Conservation (phyloP, 139 green algal genomes). For the Picochlorum sp. region DNA sequence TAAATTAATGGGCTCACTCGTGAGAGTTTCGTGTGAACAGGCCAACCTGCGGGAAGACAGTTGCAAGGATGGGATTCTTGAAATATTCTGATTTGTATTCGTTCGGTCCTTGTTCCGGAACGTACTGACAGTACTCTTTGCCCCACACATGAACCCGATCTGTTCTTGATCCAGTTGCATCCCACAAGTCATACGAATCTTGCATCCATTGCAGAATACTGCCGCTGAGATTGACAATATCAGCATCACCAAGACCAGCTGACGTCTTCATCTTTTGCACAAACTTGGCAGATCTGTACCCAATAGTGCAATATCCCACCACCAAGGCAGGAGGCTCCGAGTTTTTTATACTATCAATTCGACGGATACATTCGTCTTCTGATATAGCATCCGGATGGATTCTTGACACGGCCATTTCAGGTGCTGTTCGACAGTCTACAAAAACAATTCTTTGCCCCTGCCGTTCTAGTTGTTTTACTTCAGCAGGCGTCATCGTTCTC, state of each 20-base stretch:
- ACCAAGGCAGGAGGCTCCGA: constrained; percentile 5
- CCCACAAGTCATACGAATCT: neutral
- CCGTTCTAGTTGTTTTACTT: neutral
- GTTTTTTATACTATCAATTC: constrained; percentile 4
- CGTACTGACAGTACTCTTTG: too few species aligned
- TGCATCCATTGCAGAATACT: constrained; percentile 39
- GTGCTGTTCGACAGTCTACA: constrained; percentile 24
- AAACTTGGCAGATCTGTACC: constrained; percentile 35
- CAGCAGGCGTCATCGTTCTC: neutral
- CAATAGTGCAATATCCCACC: constrained; percentile 46
- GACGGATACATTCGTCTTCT: constrained; percentile 25
- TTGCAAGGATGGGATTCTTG: too few species aligned
- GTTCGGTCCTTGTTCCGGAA: too few species aligned
- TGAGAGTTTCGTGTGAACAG: too few species aligned
- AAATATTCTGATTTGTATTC: too few species aligned
- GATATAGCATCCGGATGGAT: constrained; percentile 19
- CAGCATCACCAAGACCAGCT: constrained; percentile 7
- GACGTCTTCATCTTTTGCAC: constrained; percentile 18
- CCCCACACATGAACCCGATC: neutral
- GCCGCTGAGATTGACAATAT: constrained; percentile 40
- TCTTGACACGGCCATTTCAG: constrained; percentile 28
- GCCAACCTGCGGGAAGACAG: too few species aligned
- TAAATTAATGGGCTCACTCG: too few species aligned
- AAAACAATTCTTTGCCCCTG: constrained; percentile 12
- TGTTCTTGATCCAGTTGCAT: neutral